These are phyloP conservation scores for Amphibolis antarctica DNA, from an alignment of 106 monocot genomes.

Conservation along the genomic window DNA sequence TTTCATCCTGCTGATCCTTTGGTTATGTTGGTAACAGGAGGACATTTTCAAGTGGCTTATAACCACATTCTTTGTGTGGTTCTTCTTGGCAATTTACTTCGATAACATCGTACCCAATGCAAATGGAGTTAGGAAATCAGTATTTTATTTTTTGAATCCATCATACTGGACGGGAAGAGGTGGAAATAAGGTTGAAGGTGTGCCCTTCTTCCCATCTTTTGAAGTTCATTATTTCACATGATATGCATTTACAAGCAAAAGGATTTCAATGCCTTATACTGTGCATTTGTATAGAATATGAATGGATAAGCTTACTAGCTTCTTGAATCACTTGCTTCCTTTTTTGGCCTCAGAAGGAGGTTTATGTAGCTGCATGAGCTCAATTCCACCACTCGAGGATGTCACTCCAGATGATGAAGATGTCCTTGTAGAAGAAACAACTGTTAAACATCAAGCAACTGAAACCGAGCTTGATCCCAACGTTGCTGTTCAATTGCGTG, in stretches of 20 bases:
- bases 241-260: too few relatives aligned
- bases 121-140: slow-evolving; percentile 73
- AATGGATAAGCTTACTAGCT: too few relatives aligned
- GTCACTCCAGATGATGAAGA: slow-evolving; percentile 73
- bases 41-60: slow-evolving; percentile 65
- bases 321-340: not conserved
- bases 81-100: slow-evolving; percentile 76
- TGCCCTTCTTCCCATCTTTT: not conserved
- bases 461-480: slow-evolving; percentile 23
- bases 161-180: slow-evolving; percentile 84
- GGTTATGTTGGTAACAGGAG: slow-evolving; percentile 33
- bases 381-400: slow-evolving; percentile 51
- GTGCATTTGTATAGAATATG: not conserved
- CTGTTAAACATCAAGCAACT: slow-evolving; percentile 39
- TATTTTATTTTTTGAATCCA: slow-evolving; percentile 62
- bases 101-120: slow-evolving; percentile 76
- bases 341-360: slow-evolving; percentile 40
- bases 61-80: slow-evolving; percentile 76
- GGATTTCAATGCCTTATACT: not conserved
- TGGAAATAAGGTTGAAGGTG: slow-evolving; percentile 67
- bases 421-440: slow-evolving; percentile 66
- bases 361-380: slow-evolving; percentile 54
- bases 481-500: slow-evolving; percentile 62
- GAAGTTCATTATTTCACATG: not conserved
- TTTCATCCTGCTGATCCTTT: not conserved